Percentiles rank a stretch among this genome's conserved stretches.
Conservation (phyloP, 345 rosid genomes). For the Arabidopsis thaliana region DNA sequence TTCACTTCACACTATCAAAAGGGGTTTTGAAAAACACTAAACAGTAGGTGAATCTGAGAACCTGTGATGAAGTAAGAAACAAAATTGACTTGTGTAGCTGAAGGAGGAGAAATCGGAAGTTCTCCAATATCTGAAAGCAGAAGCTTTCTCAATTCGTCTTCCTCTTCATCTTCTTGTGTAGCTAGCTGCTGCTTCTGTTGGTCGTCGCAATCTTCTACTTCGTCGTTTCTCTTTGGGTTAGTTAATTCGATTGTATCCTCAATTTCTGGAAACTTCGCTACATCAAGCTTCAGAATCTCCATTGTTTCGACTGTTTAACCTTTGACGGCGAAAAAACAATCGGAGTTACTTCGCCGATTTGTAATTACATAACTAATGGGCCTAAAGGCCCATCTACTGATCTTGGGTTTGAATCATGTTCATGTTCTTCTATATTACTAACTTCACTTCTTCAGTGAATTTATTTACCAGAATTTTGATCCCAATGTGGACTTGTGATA, state of each 20-base stretch:
- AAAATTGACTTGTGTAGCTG: conserved; percentile 77
- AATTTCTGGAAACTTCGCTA: conserved; percentile 29
- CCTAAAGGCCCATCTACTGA: conserved; percentile 31
- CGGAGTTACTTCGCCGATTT: conserved; percentile 5
- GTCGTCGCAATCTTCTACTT: conserved; percentile 34
- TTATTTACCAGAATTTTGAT: background rate
- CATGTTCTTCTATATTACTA: too few relatives aligned
- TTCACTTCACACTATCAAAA: background rate
- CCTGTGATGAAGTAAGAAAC: conserved; percentile 83
- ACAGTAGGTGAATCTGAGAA: conserved; percentile 15
- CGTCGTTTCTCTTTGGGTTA: conserved; percentile 6
- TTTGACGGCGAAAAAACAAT: conserved; percentile 27
- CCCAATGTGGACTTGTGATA: background rate
- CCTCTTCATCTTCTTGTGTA: conserved; percentile 30
- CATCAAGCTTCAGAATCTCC: conserved; percentile 36
- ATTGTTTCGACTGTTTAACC: conserved; percentile 35
- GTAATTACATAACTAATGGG: conserved; percentile 5
- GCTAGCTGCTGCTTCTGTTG: conserved; percentile 28
- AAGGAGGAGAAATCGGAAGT: conserved; percentile 70
- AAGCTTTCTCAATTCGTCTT: conserved; percentile 59
- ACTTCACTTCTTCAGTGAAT: background rate
- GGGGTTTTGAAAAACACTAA: background rate
- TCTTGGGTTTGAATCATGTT: background rate
- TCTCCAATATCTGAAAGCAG: conserved; percentile 58
- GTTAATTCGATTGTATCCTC: background rate